Percentiles rank a stretch among this genome's conserved stretches.
These are phyloP conservation scores for Rosa lucieae DNA, from an alignment of 306 rosid species.

Conservation along the genomic window DNA sequence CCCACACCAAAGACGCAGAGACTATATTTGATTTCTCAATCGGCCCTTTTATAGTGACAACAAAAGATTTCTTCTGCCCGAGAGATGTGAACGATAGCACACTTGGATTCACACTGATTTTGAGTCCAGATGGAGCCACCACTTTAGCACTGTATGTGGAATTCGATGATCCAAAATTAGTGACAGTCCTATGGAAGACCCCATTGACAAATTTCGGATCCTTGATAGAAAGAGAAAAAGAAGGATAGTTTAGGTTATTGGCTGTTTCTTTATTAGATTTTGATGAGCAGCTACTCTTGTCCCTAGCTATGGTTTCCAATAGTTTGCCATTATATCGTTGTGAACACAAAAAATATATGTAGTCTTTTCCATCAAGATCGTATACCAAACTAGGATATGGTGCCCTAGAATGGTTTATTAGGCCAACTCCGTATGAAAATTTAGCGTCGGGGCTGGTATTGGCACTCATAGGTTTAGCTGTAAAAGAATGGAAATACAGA, in stretches of 20 bases:
- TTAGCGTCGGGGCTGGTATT: slow-evolving; percentile 26
- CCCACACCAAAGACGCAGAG: slow-evolving; percentile 50
- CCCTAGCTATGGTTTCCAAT: slow-evolving; percentile 12
- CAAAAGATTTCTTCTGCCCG: slow-evolving; percentile 32
- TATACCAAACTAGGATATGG: slow-evolving; percentile 49
- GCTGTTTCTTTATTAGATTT: neutral
- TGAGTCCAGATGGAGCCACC: slow-evolving; percentile 27
- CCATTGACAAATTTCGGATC: slow-evolving; percentile 18
- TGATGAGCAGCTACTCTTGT: slow-evolving; percentile 15
- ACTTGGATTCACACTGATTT: slow-evolving; percentile 36
- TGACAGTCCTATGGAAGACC: slow-evolving; percentile 30
- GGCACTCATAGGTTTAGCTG: slow-evolving; percentile 36
- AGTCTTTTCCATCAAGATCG: slow-evolving; percentile 33
- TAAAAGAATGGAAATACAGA: neutral
- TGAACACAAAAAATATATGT: slow-evolving; percentile 40
- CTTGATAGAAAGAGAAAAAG: slow-evolving; percentile 29
- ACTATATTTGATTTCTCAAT: neutral
- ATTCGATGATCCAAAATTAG: slow-evolving; percentile 44
- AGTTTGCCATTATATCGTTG: slow-evolving; percentile 35
- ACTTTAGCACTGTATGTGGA: slow-evolving; percentile 39
- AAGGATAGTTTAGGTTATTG: slow-evolving; percentile 53
- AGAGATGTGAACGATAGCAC: slow-evolving; percentile 37
- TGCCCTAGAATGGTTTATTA: slow-evolving; percentile 39
- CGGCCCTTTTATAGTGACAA: slow-evolving; percentile 31
- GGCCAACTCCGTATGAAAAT: slow-evolving; percentile 49